Conservation (phyloP, 2,329 filamentous ascomycete genomes). For the Cadophora luteo-olivacea region DNA sequence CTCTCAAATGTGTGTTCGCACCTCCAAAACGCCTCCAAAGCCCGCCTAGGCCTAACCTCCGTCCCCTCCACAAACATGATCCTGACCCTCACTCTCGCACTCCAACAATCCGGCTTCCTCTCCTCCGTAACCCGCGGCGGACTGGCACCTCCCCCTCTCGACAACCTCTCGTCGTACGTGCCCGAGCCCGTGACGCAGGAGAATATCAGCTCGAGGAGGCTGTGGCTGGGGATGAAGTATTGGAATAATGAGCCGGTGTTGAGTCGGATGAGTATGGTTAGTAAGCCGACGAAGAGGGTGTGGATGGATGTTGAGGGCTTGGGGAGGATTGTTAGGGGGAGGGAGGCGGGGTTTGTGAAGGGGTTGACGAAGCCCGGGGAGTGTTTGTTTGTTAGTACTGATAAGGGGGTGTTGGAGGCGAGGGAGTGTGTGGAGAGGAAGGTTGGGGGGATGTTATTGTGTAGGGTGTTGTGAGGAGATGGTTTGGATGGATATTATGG, state of each 20-base stretch:
- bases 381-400: slow-evolving; percentile 71
- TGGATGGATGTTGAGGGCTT: slow-evolving; percentile 65
- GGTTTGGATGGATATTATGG: no score
- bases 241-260: slow-evolving; percentile 75
- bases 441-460: slow-evolving; percentile 70
- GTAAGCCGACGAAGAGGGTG: slow-evolving; percentile 72
- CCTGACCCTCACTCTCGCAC: slow-evolving; percentile 65
- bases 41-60: slow-evolving; percentile 71
- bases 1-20: slow-evolving; percentile 76
- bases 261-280: slow-evolving; percentile 66
- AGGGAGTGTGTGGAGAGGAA: slow-evolving; percentile 74
- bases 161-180: slow-evolving; percentile 54
- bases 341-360: slow-evolving; percentile 63
- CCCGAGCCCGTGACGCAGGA: slow-evolving; percentile 59
- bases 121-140: slow-evolving; percentile 71
- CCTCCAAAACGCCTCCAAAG: slow-evolving; percentile 75
- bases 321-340: slow-evolving; percentile 63
- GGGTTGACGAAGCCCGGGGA: slow-evolving; percentile 71
- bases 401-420: slow-evolving; percentile 70
- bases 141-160: slow-evolving; percentile 59
- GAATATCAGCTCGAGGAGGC: slow-evolving; percentile 66
- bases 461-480: slow-evolving; percentile 56
- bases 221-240: slow-evolving; percentile 79
- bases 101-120: slow-evolving; percentile 74
- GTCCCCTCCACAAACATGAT: slow-evolving; percentile 72